These are phyloP conservation scores for Coemansia asiatica DNA, from an alignment of 192 early-diverging fungal species.

Conservation along the genomic window DNA sequence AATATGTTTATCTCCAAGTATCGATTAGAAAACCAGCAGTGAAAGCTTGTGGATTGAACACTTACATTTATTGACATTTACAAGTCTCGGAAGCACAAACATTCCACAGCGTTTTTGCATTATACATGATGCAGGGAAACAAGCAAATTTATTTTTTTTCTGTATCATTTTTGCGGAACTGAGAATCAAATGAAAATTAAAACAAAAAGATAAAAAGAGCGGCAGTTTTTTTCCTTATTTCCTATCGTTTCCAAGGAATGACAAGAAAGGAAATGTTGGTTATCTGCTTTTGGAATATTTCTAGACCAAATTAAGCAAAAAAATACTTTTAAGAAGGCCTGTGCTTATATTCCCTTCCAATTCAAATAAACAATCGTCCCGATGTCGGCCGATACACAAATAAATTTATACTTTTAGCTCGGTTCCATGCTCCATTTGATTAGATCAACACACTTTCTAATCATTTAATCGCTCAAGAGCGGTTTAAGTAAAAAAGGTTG, in stretches of 20 bases:
- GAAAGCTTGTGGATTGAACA: not conserved
- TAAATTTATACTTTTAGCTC: not conserved
- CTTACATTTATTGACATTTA: not conserved
- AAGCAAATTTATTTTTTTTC: too few species aligned
- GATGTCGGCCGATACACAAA: not conserved
- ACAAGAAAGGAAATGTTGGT: too few species aligned
- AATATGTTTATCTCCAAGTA: too few species aligned
- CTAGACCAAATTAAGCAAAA: too few species aligned
- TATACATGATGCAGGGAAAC: not conserved
- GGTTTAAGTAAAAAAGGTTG: not conserved
- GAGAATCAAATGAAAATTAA: too few species aligned
- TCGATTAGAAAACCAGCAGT: too few species aligned
- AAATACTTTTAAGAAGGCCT: not conserved
- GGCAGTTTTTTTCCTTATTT: too few species aligned
- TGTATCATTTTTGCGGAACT: too few species aligned
- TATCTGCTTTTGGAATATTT: too few species aligned
- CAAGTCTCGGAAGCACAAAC: not conserved
- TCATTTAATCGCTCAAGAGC: not conserved
- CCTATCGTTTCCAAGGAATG: too few species aligned
- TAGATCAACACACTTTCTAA: not conserved
- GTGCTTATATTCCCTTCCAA: not conserved
- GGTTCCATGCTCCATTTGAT: not conserved
- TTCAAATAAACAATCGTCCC: not conserved
- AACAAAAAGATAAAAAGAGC: not conserved
- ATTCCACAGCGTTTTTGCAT: too few species aligned